Evolutionary conservation across 345 rosid species (phyloP).

Genomic region (Angophora floribunda): DNA sequence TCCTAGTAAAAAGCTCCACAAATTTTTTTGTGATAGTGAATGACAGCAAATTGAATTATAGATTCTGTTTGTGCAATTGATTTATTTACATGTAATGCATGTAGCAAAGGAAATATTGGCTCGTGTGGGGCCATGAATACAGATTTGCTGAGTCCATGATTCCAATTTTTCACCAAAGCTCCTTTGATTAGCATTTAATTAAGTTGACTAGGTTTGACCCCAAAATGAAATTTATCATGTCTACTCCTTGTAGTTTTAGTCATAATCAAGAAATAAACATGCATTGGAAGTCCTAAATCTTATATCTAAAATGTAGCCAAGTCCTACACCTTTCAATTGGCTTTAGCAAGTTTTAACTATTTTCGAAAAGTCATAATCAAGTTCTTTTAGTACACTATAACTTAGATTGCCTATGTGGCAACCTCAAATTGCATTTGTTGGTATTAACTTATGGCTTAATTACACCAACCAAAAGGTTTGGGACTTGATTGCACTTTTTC

Average conservation of each 20-base stretch:
- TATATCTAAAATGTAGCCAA: background rate
- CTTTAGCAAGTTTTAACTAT: background rate
- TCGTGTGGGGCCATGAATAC: no score
- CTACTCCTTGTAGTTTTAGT: background rate
- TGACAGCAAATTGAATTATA: no score
- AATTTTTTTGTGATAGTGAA: no score
- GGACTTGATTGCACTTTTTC: rapidly evolving
- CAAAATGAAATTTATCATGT: background rate
- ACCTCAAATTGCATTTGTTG: background rate
- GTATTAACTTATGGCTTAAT: background rate
- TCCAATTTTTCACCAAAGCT: no score
- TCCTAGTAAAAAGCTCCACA: no score
- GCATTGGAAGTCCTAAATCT: background rate
- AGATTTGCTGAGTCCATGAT: no score
- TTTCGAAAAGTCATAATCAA: rapidly evolving
- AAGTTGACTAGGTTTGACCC: background rate
- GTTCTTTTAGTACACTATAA: background rate
- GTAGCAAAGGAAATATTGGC: no score
- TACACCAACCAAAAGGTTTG: rapidly evolving
- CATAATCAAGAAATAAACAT: background rate
- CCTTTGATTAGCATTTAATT: no score
- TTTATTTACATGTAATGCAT: no score
- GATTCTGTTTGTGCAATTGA: no score
- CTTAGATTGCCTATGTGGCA: background rate
- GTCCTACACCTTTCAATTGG: background rate